These are phyloP conservation scores for Phoenix dactylifera DNA, from an alignment of 176 grass and related monocot species.

Conservation along the genomic window DNA sequence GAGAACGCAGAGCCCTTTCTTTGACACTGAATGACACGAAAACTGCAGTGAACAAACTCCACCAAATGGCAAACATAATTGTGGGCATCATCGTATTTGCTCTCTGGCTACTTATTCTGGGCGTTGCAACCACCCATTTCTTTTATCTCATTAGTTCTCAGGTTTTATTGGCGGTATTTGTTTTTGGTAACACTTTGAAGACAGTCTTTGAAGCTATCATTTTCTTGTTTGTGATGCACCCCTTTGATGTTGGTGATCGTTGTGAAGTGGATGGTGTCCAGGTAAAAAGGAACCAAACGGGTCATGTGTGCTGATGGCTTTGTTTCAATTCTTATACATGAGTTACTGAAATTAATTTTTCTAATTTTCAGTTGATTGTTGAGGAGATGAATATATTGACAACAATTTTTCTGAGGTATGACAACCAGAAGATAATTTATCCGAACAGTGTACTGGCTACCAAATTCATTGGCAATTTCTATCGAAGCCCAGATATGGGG, in stretches of 20 bases:
- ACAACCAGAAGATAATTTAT: conserved; percentile 1
- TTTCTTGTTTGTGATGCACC: conserved; percentile 62
- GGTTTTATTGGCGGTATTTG: conserved; percentile 51
- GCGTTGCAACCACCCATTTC: conserved; percentile 38
- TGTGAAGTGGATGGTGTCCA: conserved; percentile 50
- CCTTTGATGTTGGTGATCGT: conserved; percentile 67
- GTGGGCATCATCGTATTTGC: conserved; percentile 43
- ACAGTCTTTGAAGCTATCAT: conserved; percentile 59
- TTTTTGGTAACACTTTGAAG: conserved; percentile 75
- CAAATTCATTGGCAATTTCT: conserved; percentile 71
- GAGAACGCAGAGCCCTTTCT: conserved; percentile 56
- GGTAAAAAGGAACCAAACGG: conserved; percentile 14
- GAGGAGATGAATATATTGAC: conserved; percentile 38
- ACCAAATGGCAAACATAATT: conserved; percentile 38
- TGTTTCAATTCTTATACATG: not conserved
- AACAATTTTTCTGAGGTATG: not conserved
- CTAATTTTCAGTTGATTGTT: conserved; percentile 37
- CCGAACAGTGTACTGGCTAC: conserved; percentile 54
- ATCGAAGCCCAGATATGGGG: conserved; percentile 95
- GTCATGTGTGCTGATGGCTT: not conserved
- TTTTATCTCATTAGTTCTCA: conserved; percentile 44
- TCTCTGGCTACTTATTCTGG: conserved; percentile 49
- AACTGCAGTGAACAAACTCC: conserved; percentile 60
- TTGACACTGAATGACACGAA: conserved; percentile 60
- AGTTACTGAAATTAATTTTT: not conserved